Evolutionary conservation across 495 filamentous ascomycete species (phyloP).

Genomic region (Neurospora discreta): DNA sequence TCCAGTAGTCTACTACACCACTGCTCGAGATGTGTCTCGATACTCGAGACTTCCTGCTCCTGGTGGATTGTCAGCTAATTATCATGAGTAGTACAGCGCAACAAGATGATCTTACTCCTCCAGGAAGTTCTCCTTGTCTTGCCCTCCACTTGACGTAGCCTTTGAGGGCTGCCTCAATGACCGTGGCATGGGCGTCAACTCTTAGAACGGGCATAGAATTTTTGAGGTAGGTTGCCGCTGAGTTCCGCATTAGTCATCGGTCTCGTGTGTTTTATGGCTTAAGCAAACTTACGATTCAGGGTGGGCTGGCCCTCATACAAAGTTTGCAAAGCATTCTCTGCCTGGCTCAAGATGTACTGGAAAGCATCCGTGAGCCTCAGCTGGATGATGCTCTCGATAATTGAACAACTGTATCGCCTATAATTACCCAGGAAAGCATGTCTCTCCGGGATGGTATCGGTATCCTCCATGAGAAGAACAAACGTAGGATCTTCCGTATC

Average conservation of each 20-base stretch:
- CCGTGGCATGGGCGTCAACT: constrained; percentile 79
- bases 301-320: constrained; percentile 61
- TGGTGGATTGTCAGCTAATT: constrained; percentile 18
- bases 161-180: constrained; percentile 84
- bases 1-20: constrained; percentile 72
- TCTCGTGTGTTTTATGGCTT: background rate
- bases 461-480: constrained; percentile 77
- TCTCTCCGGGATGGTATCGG: constrained; percentile 86
- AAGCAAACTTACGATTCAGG: constrained; percentile 49
- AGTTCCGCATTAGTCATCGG: constrained; percentile 19
- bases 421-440: constrained; percentile 99
- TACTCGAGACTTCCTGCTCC: constrained; percentile 47
- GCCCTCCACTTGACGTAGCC: constrained; percentile 76
- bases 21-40: constrained; percentile 60
- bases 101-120: constrained; percentile 34
- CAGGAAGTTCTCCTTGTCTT: constrained; percentile 37
- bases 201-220: constrained; percentile 63
- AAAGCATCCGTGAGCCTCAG: constrained; percentile 75
- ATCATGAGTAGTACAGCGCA: background rate
- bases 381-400: constrained; percentile 75
- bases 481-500: constrained; percentile 71
- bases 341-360: constrained; percentile 67
- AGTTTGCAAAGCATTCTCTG: constrained; percentile 59
- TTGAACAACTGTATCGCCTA: constrained; percentile 70
- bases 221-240: constrained; percentile 68